Evolutionary conservation across 179 eudicot genomes (phyloP).

Genomic region (Beta corolliflora): DNA sequence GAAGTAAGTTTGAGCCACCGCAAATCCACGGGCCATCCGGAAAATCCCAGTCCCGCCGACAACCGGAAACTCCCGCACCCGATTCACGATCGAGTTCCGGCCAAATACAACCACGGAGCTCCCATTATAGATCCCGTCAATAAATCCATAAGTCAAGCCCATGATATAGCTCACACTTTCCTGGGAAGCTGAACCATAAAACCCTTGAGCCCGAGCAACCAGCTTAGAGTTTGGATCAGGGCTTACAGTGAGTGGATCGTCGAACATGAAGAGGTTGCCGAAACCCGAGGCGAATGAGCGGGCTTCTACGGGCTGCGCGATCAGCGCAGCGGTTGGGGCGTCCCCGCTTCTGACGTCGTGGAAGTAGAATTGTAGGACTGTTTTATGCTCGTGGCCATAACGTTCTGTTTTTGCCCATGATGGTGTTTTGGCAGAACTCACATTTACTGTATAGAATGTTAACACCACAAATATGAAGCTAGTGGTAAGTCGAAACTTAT

Average conservation of each 20-base stretch:
- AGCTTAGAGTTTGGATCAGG: conserved; percentile 23
- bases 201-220: conserved; percentile 39
- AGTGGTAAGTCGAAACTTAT: background rate
- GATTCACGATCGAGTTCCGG: conserved; percentile 17
- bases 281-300: background rate
- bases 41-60: conserved; percentile 38
- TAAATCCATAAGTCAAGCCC: conserved; percentile 20
- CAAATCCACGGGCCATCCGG: conserved; percentile 37
- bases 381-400: conserved; percentile 16
- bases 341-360: conserved; percentile 28
- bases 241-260: conserved; percentile 22
- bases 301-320: conserved; percentile 10
- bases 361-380: conserved; percentile 32
- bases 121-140: conserved; percentile 32
- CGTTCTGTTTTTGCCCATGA: conserved; percentile 28
- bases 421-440: background rate
- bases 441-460: background rate
- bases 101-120: conserved; percentile 27
- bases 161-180: conserved; percentile 18
- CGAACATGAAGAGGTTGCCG: conserved; percentile 23
- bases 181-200: conserved; percentile 21
- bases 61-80: conserved; percentile 30
- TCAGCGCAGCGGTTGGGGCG: background rate
- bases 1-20: conserved; percentile 17
- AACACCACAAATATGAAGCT: background rate